A percentile compares a stretch with the other conserved stretches of the same genome.
Conservation (phyloP, 345 rosid species). For the Noccaea bulbosa region DNA sequence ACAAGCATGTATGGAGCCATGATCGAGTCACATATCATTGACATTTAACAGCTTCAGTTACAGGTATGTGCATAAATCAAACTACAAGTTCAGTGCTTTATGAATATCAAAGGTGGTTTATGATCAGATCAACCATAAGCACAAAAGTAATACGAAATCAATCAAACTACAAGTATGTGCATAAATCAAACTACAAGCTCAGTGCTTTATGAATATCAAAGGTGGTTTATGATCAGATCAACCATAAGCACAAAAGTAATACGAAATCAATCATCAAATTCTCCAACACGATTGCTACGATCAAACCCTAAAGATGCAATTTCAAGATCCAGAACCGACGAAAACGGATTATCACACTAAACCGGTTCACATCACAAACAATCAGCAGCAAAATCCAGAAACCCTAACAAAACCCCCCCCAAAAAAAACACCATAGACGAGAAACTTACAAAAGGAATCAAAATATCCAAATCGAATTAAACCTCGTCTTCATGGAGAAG, state of each 20-base stretch:
- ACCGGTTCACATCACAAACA: conserved; percentile 24
- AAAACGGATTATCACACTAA: not conserved
- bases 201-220: not conserved
- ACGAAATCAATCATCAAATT: not conserved
- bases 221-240: not conserved
- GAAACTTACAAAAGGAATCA: not conserved
- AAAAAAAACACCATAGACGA: not conserved
- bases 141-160: too few species aligned
- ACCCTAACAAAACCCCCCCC: conserved; percentile 4
- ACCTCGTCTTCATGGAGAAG: conserved; percentile 98
- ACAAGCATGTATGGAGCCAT: too few species aligned
- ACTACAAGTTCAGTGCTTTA: too few species aligned
- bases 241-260: not conserved
- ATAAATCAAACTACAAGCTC: not conserved
- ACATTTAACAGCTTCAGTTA: too few species aligned
- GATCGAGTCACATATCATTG: too few species aligned
- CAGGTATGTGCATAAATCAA: too few species aligned
- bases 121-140: too few species aligned
- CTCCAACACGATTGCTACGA: not conserved
- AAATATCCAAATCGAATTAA: conserved; percentile 18
- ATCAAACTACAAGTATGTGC: too few species aligned
- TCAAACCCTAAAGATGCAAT: not conserved
- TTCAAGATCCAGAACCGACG: not conserved
- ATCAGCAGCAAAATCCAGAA: conserved; percentile 5
- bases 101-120: too few species aligned